These are phyloP conservation scores for Pseudonitzschia multistriata DNA, from an alignment of 108 stramenopile species.

Conservation along the genomic window DNA sequence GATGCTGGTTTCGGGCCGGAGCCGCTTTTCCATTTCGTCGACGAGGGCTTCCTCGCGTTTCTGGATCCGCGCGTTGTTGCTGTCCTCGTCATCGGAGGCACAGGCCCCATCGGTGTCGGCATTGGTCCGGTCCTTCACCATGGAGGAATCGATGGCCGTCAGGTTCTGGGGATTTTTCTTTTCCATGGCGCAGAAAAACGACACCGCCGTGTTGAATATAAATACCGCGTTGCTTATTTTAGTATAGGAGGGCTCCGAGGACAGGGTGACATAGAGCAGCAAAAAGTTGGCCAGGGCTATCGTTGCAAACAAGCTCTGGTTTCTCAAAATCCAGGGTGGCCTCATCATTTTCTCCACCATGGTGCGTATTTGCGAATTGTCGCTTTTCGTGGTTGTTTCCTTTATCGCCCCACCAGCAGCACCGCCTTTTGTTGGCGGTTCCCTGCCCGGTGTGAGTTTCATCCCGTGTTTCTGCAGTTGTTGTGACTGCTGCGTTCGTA, in stretches of 20 bases:
- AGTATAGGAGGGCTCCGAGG: background rate
- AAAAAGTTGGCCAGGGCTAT: conserved; percentile 1
- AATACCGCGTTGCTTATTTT: conserved; percentile 9
- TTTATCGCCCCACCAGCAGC: background rate
- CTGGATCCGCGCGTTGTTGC: background rate
- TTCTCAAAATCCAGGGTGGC: conserved; percentile 15
- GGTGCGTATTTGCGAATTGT: background rate
- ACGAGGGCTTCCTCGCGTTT: conserved; percentile 1
- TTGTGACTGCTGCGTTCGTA: background rate
- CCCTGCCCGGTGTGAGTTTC: background rate
- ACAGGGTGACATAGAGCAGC: conserved; percentile 4
- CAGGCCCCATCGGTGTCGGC: background rate
- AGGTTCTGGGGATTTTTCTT: background rate
- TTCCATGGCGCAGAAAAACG: conserved; percentile 9
- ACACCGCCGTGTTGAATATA: conserved; percentile 11
- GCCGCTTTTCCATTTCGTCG: conserved; percentile 14
- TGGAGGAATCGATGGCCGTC: background rate
- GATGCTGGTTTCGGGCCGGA: background rate
- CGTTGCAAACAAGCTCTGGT: conserved; percentile 1
- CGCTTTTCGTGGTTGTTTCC: background rate
- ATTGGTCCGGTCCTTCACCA: background rate
- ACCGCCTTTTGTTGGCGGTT: background rate
- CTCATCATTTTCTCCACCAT: conserved; percentile 2
- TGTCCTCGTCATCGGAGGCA: background rate
- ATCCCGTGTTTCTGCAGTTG: background rate